Evolutionary conservation across 2,329 filamentous ascomycete species (phyloP), one percentile per base, ranked within the genome.

Genomic region (Ophiostoma himal-ulmi): DNA sequence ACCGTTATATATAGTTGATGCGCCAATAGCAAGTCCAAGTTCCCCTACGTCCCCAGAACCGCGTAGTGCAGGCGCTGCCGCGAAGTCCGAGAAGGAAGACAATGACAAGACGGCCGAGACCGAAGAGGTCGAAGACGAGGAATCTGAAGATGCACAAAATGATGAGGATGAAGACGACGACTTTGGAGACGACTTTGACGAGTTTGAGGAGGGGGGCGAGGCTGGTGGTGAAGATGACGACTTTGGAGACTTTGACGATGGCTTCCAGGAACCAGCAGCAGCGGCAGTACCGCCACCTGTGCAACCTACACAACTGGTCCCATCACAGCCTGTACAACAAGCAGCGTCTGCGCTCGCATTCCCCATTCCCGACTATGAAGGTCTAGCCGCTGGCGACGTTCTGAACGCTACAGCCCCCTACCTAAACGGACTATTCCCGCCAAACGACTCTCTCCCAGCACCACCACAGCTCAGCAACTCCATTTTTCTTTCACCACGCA

Each of bases 401-500:
- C 78, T 84, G 73, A 80, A 83, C 72, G 84, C 87, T 60, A 85
- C 88, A 70, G 84, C 89, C 74, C 86, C 89, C 3, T 92, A 91
- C 78, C 81, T 94, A 74, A 82, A 88, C 75, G 82, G 83, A 48
- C 83, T 92, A 71, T 93, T 91, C 75, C 86, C 88, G 1, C 82
- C 85, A 6, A 82, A 86, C 70, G 80, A 84, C 73, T 82, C 85
- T 69, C 83, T 85, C 20, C 78, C 81, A 6, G 80, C 84, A 64
- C 85, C 83, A 71, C 82, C 83, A 70, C 79, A 82, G n/a, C 81
- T 82, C 8, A 84, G 83, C 44, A 84, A 86, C 72, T 83, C 90
- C 64, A 86, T 93, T 68, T 95, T 97, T 80, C 88, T 92, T 70
- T 96, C 92, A 57, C 90, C 93, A 69, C 89, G 94, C 71, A 96